Base-by-base conservation (phyloP, 108 stramenopile genomes). In the Cylindrotheca closterium region DNA sequence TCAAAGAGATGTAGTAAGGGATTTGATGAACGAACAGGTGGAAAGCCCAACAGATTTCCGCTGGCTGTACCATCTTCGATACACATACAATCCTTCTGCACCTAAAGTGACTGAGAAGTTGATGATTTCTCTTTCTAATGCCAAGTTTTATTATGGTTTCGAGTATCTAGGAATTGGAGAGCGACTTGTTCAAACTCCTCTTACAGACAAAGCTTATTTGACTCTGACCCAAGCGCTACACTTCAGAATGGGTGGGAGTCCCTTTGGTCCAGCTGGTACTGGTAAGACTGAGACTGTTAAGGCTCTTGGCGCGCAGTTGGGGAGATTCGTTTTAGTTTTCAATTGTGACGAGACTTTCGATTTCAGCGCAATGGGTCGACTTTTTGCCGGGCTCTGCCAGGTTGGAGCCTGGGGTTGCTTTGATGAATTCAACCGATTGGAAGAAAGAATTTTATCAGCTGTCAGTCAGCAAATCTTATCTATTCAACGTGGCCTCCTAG, bases 231-330 rank as follows among this genome's bases (percentile, higher is more conserved):
- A 98, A 63, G 98, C 99, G 0, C 85, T 98, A 8, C 94, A 96
- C 58, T 94, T 95, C 67, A 78, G 97, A 26, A 91, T 99, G 85
- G 99, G 99, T 47, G 92, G 99, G 21, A 96, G 90, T 63, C 98
- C 98, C 3, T 98, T 98, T 60, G 99, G 99, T 15, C 99, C 99
- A 30, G 99, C 99, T 28, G 98, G 99, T 19, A 99, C 99, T 15
- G 99, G 99, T 52, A 99, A 99, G 71, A 99, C 99, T 8, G 97
- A 99, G 85, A 91, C 79, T 55, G 98, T 98, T 22, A 98, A 98
- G 68, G 97, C 97, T 3, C 75, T 99, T 7, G 99, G 99, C 4
- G 94, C 95, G 5, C 93, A 95, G 57, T 78, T 98, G 19, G 99
- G 99, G 23, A 75, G 98, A 18, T 97, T 98, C 61, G 97, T 98